Conservation (phyloP, 2,329 filamentous ascomycete genomes). For the Emydomyces testavorans region DNA sequence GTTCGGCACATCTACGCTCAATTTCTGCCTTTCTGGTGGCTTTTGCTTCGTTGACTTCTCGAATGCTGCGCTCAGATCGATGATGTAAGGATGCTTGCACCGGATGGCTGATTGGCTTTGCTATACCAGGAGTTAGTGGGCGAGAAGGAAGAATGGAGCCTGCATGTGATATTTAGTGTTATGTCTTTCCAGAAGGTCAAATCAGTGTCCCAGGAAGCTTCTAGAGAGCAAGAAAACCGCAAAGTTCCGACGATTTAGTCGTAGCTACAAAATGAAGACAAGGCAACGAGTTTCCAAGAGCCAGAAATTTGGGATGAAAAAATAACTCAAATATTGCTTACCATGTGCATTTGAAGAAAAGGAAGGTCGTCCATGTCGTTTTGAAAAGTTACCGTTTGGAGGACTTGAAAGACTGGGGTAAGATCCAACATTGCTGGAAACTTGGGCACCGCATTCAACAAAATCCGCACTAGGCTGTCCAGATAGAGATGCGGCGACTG, state of each 20-base stretch:
- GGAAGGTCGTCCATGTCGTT: conserved; percentile 7
- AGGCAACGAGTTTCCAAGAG: background rate
- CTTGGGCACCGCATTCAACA: conserved; percentile 5
- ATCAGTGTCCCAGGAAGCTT: background rate
- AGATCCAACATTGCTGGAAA: conserved; percentile 5
- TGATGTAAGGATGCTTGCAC: conserved; percentile 13
- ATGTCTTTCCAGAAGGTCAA: background rate
- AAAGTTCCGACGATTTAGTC: background rate
- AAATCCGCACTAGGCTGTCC: conserved; percentile 3
- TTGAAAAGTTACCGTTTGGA: conserved; percentile 8
- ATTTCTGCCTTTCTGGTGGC: conserved; percentile 56
- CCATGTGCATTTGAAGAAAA: conserved; percentile 13
- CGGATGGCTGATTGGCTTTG: background rate
- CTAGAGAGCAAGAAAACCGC: background rate
- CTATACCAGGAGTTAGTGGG: conserved; percentile 6
- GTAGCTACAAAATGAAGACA: background rate
- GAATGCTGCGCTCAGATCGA: conserved; percentile 43
- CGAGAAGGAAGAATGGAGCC: conserved; percentile 13
- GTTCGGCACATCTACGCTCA: conserved; percentile 53
- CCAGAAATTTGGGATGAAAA: background rate
- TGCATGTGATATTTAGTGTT: background rate
- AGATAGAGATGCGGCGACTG: background rate
- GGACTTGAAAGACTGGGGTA: conserved; percentile 13
- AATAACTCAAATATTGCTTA: conserved; percentile 10
- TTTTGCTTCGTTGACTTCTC: conserved; percentile 54